These are phyloP conservation scores for Cyclotella atomus DNA, from an alignment of 108 stramenopile genomes.

Conservation along the genomic window DNA sequence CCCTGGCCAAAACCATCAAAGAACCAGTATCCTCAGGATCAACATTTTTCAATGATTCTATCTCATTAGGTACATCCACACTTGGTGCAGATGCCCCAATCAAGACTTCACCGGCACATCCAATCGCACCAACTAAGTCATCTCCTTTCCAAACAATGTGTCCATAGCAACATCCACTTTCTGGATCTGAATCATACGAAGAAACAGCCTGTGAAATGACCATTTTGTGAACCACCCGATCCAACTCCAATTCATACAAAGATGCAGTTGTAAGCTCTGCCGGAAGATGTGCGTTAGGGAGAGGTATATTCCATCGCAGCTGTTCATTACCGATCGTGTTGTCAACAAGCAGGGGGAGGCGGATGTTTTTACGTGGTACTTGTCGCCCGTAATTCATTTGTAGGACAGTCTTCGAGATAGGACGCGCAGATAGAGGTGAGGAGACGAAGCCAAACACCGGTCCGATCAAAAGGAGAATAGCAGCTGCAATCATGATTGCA, in stretches of 20 bases:
- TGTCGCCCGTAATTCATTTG: constrained; percentile 29
- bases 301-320: constrained; percentile 52
- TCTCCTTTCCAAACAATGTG: constrained; percentile 58
- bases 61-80: constrained; percentile 4
- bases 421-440: not conserved
- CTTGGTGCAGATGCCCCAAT: constrained; percentile 40
- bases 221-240: constrained; percentile 62
- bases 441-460: too few species aligned
- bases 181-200: constrained; percentile 2
- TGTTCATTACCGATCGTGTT: not conserved
- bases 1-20: constrained; percentile 59
- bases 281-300: constrained; percentile 80
- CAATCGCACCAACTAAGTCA: constrained; percentile 73
- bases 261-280: constrained; percentile 68
- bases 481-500: not conserved
- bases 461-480: not conserved
- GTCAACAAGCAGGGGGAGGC: constrained; percentile 48
- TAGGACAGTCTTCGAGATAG: not conserved
- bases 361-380: constrained; percentile 38
- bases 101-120: constrained; percentile 75
- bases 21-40: constrained; percentile 27
- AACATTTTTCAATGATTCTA: not conserved
- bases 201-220: constrained; percentile 67
- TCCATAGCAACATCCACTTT: constrained; percentile 55
- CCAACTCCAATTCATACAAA: constrained; percentile 71